Percentiles rank a stretch among this genome's conserved stretches.
phyloP scores from a whole-genome alignment of 257 asterid species.

The Craterostigma plantagineum region DNA sequence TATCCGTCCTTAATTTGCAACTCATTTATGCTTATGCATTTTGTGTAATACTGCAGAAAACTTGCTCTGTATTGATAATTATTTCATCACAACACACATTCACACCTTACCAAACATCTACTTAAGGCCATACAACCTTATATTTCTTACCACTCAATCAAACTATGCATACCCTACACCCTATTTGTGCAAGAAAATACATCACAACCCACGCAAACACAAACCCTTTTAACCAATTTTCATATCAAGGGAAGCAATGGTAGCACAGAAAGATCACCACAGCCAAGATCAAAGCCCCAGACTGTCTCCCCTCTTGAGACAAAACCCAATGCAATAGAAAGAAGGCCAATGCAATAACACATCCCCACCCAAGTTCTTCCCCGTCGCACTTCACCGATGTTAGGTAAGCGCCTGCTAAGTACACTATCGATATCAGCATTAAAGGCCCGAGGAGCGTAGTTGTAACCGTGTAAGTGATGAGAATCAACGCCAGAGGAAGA shows the following conservation, averaged over 20 bases:
- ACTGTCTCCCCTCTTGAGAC: slow-evolving; percentile 24
- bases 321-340: slow-evolving; percentile 31
- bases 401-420: slow-evolving; percentile 21
- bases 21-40: too few relatives aligned
- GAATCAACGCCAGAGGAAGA: slow-evolving; percentile 25
- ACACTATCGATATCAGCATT: slow-evolving; percentile 24
- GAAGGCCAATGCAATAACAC: slow-evolving; percentile 21
- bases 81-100: too few relatives aligned
- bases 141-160: too few relatives aligned
- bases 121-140: too few relatives aligned
- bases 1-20: too few relatives aligned
- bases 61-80: too few relatives aligned
- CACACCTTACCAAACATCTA: too few relatives aligned
- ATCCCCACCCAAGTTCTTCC: slow-evolving; percentile 31
- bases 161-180: too few relatives aligned
- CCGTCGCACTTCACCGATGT: slow-evolving; percentile 16
- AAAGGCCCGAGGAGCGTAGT: slow-evolving; percentile 56
- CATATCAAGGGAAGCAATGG: slow-evolving; percentile 18
- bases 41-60: too few relatives aligned
- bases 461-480: slow-evolving; percentile 29
- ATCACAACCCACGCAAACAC: too few relatives aligned
- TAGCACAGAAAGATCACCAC: slow-evolving; percentile 20
- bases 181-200: too few relatives aligned
- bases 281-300: slow-evolving; percentile 25
- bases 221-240: too few relatives aligned